These are phyloP conservation scores for Rhododendron vialii DNA, from an alignment of 148 eudicot genomes.

Conservation along the genomic window DNA sequence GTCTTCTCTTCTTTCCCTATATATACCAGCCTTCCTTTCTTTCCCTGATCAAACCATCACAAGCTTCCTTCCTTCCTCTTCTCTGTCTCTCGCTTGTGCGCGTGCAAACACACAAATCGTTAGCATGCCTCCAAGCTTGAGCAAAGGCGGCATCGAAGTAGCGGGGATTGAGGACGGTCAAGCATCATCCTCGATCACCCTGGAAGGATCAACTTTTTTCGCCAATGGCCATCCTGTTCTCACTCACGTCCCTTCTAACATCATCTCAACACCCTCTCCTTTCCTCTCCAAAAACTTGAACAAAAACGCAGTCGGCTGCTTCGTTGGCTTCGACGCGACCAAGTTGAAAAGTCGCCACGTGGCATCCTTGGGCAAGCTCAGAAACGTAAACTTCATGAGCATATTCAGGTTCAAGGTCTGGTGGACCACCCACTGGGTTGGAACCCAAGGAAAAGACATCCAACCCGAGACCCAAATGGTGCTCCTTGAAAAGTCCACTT, in stretches of 20 bases:
- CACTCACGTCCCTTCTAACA: slow-evolving; percentile 12
- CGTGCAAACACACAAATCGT: not conserved
- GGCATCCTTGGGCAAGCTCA: slow-evolving; percentile 61
- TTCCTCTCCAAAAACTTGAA: slow-evolving; percentile 7
- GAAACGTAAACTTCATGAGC: slow-evolving; percentile 62
- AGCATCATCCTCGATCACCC: not conserved
- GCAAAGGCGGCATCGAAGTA: not conserved
- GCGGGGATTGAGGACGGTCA: not conserved
- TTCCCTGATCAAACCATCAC: not conserved
- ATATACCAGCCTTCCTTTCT: not conserved
- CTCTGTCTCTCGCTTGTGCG: not conserved
- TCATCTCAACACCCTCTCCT: slow-evolving; percentile 5
- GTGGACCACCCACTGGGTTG: slow-evolving; percentile 97
- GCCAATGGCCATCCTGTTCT: slow-evolving; percentile 9
- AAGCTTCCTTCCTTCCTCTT: not conserved
- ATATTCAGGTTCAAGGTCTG: slow-evolving; percentile 91
- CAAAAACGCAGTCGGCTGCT: slow-evolving; percentile 35
- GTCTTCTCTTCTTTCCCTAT: not conserved
- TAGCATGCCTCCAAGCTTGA: slow-evolving; percentile 6
- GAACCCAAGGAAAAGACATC: slow-evolving; percentile 61
- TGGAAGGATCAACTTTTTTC: slow-evolving; percentile 3
- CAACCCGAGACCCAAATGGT: slow-evolving; percentile 80
- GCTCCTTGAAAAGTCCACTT: slow-evolving; percentile 42
- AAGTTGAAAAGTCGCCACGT: slow-evolving; percentile 47
- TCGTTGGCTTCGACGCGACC: slow-evolving; percentile 53